These are phyloP conservation scores for Plenodomus lindquistii DNA, from an alignment of 2,329 filamentous ascomycete species.

Conservation along the genomic window DNA sequence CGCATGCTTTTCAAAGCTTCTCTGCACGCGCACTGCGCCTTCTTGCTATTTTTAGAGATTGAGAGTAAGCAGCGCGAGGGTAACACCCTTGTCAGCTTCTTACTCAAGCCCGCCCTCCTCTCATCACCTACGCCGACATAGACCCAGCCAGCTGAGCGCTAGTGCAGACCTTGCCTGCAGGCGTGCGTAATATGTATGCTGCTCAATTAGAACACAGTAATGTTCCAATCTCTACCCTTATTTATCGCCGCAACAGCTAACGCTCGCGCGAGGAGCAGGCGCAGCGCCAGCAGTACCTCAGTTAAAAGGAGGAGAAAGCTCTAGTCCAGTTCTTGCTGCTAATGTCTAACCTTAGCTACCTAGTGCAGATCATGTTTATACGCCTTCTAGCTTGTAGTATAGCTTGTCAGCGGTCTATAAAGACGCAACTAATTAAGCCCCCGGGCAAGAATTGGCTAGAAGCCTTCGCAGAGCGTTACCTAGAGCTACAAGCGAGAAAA, in stretches of 20 bases:
- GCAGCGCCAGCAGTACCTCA: slow-evolving; percentile 19
- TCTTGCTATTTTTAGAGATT: too few relatives aligned
- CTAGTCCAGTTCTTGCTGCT: slow-evolving; percentile 23
- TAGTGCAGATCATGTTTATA: slow-evolving; percentile 21
- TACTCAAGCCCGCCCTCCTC: too few relatives aligned
- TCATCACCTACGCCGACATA: too few relatives aligned
- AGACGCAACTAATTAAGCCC: slow-evolving; percentile 12
- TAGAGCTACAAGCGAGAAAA: slow-evolving; percentile 9
- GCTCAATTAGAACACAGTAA: too few relatives aligned
- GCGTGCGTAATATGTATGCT: too few relatives aligned
- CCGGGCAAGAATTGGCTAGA: slow-evolving; percentile 10
- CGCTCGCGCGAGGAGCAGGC: slow-evolving; percentile 33
- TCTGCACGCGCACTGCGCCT: too few relatives aligned
- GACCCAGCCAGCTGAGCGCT: too few relatives aligned
- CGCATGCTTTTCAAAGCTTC: too few relatives aligned
- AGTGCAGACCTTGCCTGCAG: too few relatives aligned
- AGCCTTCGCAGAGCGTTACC: slow-evolving; percentile 1
- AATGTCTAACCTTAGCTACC: slow-evolving; percentile 15
- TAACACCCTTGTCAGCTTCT: too few relatives aligned
- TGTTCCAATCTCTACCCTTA: too few relatives aligned
- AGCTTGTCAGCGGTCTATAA: slow-evolving; percentile 10
- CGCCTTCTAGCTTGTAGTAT: slow-evolving; percentile 16
- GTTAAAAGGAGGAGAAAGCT: slow-evolving; percentile 30
- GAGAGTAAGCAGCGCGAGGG: too few relatives aligned
- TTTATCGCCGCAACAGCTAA: slow-evolving; percentile 21